A percentile compares a stretch with the other conserved stretches of the same genome.
These are phyloP conservation scores for Amesomyces nigricolor DNA, from an alignment of 2,329 filamentous ascomycete species.

Conservation along the genomic window DNA sequence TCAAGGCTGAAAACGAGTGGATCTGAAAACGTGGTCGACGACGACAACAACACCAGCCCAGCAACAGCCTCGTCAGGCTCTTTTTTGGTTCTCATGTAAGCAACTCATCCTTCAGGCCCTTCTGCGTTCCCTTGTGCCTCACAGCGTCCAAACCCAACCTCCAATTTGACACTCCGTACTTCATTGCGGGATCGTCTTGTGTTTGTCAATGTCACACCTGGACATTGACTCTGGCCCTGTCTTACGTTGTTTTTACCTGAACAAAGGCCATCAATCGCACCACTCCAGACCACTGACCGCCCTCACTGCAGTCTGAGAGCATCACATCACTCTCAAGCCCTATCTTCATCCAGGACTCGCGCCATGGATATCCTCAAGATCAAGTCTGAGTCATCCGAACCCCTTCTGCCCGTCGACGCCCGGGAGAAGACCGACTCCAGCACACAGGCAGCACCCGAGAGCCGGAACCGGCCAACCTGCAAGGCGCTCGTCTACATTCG, in stretches of 20 bases:
- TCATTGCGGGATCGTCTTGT: not conserved
- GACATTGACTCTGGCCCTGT: not conserved
- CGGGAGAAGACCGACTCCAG: constrained; percentile 11
- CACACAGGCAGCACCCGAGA: not conserved
- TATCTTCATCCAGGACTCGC: not conserved
- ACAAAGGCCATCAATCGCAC: not conserved
- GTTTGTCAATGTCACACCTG: not conserved
- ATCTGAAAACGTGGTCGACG: not conserved
- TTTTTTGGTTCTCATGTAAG: not conserved
- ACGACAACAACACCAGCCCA: not conserved
- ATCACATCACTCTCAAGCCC: not conserved
- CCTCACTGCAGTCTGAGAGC: not conserved
- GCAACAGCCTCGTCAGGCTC: not conserved
- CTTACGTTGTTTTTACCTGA: not conserved
- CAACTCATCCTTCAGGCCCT: not conserved
- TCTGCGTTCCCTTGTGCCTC: not conserved
- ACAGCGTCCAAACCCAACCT: not conserved
- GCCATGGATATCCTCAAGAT: constrained; percentile 15
- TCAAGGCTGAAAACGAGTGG: not conserved
- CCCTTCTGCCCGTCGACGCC: constrained; percentile 13
- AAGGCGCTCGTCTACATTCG: constrained; percentile 13
- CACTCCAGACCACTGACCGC: not conserved
- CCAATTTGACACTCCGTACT: no score
- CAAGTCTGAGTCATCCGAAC: constrained; percentile 10
- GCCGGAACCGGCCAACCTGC: constrained; percentile 9